A percentile compares a stretch with the other conserved stretches of the same genome.
phyloP scores from a whole-genome alignment of 805 yeast genomes.

The Ogataea pini region DNA sequence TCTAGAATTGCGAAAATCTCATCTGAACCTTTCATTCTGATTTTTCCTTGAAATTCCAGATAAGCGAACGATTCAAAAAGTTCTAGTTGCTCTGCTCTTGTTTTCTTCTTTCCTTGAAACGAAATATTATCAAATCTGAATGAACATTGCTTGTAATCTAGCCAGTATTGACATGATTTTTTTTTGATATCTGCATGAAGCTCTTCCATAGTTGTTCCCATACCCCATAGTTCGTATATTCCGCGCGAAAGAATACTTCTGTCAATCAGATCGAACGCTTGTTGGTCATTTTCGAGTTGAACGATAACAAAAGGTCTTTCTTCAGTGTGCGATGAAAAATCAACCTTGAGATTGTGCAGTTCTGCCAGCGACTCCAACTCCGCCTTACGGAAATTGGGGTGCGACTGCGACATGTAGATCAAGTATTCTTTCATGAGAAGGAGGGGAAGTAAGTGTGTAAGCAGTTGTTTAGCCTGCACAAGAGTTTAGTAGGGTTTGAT shows the following conservation, averaged over 20 bases:
- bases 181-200: constrained; percentile 54
- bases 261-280: constrained; percentile 62
- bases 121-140: constrained; percentile 85
- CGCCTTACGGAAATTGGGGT: constrained; percentile 73
- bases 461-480: no score
- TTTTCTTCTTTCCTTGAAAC: constrained; percentile 65
- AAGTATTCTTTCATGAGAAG: constrained; percentile 57
- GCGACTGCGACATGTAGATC: constrained; percentile 83
- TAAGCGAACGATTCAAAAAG: constrained; percentile 73
- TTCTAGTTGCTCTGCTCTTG: constrained; percentile 50
- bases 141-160: constrained; percentile 43
- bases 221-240: constrained; percentile 84
- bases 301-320: constrained; percentile 72
- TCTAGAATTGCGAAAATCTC: constrained; percentile 72
- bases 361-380: constrained; percentile 86
- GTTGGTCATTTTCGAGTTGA: constrained; percentile 61
- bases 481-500: no score
- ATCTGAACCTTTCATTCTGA: constrained; percentile 76
- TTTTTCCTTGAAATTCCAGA: constrained; percentile 73
- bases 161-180: constrained; percentile 32
- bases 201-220: constrained; percentile 54
- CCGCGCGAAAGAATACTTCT: constrained; percentile 73
- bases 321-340: constrained; percentile 58
- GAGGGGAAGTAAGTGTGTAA: no score
- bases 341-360: constrained; percentile 54